phyloP scores from a whole-genome alignment of 2,329 filamentous ascomycete genomes.

The Berkeleyomyces rouxiae region DNA sequence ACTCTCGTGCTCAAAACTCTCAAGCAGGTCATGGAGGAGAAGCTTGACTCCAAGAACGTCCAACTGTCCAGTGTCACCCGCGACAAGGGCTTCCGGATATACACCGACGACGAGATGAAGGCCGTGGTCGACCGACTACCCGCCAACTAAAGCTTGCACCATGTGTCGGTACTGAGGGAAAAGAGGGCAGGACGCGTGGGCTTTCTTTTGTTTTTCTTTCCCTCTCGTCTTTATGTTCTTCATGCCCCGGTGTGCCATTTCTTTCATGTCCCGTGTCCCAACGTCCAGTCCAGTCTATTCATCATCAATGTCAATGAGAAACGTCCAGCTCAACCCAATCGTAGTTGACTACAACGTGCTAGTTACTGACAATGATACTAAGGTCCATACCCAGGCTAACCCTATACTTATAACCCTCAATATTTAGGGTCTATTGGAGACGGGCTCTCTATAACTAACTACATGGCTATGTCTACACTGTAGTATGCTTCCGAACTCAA shows the following conservation, averaged over 20 bases:
- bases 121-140: constrained; percentile 72
- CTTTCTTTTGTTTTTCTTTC: not conserved
- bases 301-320: constrained; percentile 2
- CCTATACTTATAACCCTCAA: too few relatives aligned
- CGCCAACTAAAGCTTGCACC: constrained; percentile 33
- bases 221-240: not conserved
- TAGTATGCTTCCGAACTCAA: not conserved
- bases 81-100: constrained; percentile 97
- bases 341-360: not conserved
- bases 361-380: too few relatives aligned
- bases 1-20: constrained; percentile 91
- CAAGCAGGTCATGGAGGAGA: constrained; percentile 99
- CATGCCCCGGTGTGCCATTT: not conserved
- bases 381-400: too few relatives aligned
- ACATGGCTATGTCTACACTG: too few relatives aligned
- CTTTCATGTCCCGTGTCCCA: constrained; percentile 3
- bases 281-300: not conserved
- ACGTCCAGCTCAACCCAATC: not conserved
- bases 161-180: not conserved
- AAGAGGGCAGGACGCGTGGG: not conserved
- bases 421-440: too few relatives aligned
- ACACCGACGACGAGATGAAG: constrained; percentile 94
- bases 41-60: constrained; percentile 96
- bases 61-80: constrained; percentile 95
- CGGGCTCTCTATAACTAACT: too few relatives aligned